A percentile compares a stretch with the other conserved stretches of the same genome.
Evolutionary conservation across 345 rosid species (phyloP).

Genomic region (Alliaria petiolata): DNA sequence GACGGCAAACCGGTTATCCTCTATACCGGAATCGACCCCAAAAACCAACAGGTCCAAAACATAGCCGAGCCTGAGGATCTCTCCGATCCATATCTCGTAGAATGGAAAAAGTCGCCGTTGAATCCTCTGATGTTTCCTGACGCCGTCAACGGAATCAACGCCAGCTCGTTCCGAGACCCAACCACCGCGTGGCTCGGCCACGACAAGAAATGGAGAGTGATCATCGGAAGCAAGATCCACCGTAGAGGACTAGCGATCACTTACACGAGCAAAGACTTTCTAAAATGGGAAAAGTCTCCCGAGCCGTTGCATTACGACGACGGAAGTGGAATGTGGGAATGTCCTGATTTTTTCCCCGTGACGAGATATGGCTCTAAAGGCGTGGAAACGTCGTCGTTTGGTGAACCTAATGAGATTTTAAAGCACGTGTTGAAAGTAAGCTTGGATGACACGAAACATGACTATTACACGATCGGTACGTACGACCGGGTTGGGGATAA

Average conservation of each 20-base stretch:
- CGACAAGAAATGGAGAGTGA: slow-evolving; percentile 53
- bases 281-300: slow-evolving; percentile 42
- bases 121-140: slow-evolving; percentile 59
- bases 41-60: slow-evolving; percentile 52
- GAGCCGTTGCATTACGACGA: slow-evolving; percentile 54
- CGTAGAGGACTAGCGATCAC: slow-evolving; percentile 46
- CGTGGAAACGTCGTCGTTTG: slow-evolving; percentile 33
- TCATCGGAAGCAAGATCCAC: slow-evolving; percentile 49
- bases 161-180: slow-evolving; percentile 76
- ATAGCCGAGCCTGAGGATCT: slow-evolving; percentile 54
- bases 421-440: slow-evolving; percentile 61
- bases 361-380: slow-evolving; percentile 26
- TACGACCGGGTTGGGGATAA: slow-evolving; percentile 34
- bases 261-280: slow-evolving; percentile 55
- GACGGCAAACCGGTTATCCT: slow-evolving; percentile 51
- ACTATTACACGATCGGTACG: slow-evolving; percentile 46
- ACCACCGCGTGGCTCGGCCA: slow-evolving; percentile 74
- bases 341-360: slow-evolving; percentile 75
- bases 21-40: slow-evolving; percentile 54
- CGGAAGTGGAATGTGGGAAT: slow-evolving; percentile 83
- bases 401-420: slow-evolving; percentile 35
- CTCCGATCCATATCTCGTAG: slow-evolving; percentile 56
- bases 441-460: slow-evolving; percentile 46
- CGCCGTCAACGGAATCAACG: slow-evolving; percentile 34
- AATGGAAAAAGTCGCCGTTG: slow-evolving; percentile 57